Evolutionary conservation across 2,329 filamentous ascomycete genomes (phyloP).

Genomic region (Arthroderma sp.): DNA sequence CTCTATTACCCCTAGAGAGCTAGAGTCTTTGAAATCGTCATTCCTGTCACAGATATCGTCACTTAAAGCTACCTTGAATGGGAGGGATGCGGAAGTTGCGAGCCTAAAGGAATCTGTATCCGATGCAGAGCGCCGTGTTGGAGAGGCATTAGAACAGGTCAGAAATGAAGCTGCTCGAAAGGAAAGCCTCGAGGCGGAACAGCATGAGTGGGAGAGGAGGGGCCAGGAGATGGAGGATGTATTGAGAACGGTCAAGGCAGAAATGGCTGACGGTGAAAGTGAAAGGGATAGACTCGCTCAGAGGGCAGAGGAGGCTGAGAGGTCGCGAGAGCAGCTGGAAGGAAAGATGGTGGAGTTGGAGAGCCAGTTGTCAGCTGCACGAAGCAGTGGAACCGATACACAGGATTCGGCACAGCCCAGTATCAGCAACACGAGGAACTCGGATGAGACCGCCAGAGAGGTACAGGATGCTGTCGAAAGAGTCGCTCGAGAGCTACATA

Average conservation of each 20-base stretch:
- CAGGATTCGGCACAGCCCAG: constrained; percentile 24
- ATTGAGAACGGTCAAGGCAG: constrained; percentile 65
- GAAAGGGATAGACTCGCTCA: constrained; percentile 68
- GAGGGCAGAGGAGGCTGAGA: constrained; percentile 65
- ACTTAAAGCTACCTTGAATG: constrained; percentile 80
- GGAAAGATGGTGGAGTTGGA: constrained; percentile 36
- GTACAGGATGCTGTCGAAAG: constrained; percentile 80
- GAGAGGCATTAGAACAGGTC: constrained; percentile 69
- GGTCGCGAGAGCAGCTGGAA: constrained; percentile 38
- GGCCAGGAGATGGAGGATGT: constrained; percentile 77
- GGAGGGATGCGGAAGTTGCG: constrained; percentile 82
- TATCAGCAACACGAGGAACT: constrained; percentile 25
- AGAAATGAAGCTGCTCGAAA: constrained; percentile 61
- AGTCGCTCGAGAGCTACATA: constrained; percentile 84
- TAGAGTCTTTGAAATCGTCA: constrained; percentile 81
- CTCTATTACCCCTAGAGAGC: constrained; percentile 77
- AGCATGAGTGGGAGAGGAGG: constrained; percentile 70
- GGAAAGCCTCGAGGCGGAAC: constrained; percentile 62
- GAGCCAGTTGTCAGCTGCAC: constrained; percentile 34
- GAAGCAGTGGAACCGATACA: constrained; percentile 21
- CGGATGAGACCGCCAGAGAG: constrained; percentile 45
- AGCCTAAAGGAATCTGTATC: constrained; percentile 77
- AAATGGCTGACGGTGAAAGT: constrained; percentile 64
- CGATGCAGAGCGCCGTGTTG: constrained; percentile 85
- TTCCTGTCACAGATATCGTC: constrained; percentile 89